Evolutionary conservation across 345 rosid genomes (phyloP).

Genomic region (Euphorbia lathyris): DNA sequence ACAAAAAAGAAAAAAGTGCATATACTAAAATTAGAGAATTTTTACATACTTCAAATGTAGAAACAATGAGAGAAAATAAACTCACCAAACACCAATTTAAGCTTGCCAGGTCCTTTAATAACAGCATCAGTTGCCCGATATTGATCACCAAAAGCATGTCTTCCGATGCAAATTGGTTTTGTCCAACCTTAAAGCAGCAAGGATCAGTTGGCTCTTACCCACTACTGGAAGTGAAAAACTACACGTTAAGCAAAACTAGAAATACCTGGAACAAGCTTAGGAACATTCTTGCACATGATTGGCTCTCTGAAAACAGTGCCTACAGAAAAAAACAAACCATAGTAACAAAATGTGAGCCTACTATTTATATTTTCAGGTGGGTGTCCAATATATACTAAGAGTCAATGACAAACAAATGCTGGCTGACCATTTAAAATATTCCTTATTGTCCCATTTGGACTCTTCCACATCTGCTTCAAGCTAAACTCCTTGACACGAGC

Average conservation of each 20-base stretch:
- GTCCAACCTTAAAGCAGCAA: conserved; percentile 67
- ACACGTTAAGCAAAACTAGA: neutral
- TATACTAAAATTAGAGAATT: neutral
- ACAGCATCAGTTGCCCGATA: conserved; percentile 91
- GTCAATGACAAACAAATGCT: neutral
- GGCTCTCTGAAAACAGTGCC: conserved; percentile 99
- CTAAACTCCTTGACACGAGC: conserved; percentile 80
- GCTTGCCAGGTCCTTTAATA: conserved; percentile 86
- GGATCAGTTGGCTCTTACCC: neutral
- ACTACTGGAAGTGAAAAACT: neutral
- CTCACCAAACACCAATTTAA: conserved; percentile 83
- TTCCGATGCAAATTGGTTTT: conserved; percentile 96
- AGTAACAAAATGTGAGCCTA: neutral
- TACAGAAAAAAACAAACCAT: conserved; percentile 23
- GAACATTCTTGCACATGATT: conserved; percentile 90
- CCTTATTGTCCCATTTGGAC: conserved; percentile 96
- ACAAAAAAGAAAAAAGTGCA: neutral
- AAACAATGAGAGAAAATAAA: neutral
- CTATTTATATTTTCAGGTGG: neutral
- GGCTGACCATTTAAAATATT: conserved; percentile 85
- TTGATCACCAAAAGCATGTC: conserved; percentile 99
- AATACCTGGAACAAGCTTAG: conserved; percentile 82
- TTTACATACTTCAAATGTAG: neutral
- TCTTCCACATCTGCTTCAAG: conserved; percentile 95
- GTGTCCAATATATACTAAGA: neutral